Percentiles rank a stretch among this genome's conserved stretches.
These are phyloP conservation scores for Ogataea parapolymorpha DNA, from an alignment of 805 yeast species.

Conservation along the genomic window DNA sequence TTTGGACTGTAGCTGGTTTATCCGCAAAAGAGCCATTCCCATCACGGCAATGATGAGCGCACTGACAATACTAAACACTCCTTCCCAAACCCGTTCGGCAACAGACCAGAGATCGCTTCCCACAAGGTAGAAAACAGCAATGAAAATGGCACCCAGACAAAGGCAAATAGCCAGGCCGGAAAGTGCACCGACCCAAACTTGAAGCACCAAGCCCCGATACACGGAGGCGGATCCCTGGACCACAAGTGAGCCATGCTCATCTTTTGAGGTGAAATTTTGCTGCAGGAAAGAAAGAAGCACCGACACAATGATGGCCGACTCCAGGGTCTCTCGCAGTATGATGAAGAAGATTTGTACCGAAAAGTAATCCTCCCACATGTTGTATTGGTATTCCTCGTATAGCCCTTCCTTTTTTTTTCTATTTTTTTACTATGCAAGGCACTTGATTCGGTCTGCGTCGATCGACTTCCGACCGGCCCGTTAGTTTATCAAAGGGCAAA, in stretches of 20 bases:
- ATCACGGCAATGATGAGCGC: slow-evolving; percentile 75
- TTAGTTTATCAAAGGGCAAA: slow-evolving; percentile 8
- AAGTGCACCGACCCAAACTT: slow-evolving; percentile 80
- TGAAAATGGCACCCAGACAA: slow-evolving; percentile 68
- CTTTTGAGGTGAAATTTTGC: slow-evolving; percentile 47
- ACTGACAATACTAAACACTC: slow-evolving; percentile 73
- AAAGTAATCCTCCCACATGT: slow-evolving; percentile 47
- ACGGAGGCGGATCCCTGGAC: slow-evolving; percentile 30
- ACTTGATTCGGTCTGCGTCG: slow-evolving; percentile 1
- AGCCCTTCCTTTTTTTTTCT: background rate
- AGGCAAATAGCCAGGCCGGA: slow-evolving; percentile 68
- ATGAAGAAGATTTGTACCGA: slow-evolving; percentile 74
- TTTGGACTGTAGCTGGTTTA: slow-evolving; percentile 78
- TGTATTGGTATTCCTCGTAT: background rate
- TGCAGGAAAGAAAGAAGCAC: slow-evolving; percentile 68
- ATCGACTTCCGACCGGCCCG: slow-evolving; percentile 9
- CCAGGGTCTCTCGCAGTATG: slow-evolving; percentile 69
- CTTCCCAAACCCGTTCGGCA: slow-evolving; percentile 90
- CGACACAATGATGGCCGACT: slow-evolving; percentile 72
- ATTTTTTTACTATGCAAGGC: background rate
- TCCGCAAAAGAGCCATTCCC: slow-evolving; percentile 80
- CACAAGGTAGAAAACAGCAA: slow-evolving; percentile 64
- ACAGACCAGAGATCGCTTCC: slow-evolving; percentile 86
- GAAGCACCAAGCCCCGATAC: slow-evolving; percentile 52
- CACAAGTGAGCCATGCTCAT: slow-evolving; percentile 24